Base-by-base conservation (phyloP, 176 grass and related monocot genomes). In the Dactylis glomerata region DNA sequence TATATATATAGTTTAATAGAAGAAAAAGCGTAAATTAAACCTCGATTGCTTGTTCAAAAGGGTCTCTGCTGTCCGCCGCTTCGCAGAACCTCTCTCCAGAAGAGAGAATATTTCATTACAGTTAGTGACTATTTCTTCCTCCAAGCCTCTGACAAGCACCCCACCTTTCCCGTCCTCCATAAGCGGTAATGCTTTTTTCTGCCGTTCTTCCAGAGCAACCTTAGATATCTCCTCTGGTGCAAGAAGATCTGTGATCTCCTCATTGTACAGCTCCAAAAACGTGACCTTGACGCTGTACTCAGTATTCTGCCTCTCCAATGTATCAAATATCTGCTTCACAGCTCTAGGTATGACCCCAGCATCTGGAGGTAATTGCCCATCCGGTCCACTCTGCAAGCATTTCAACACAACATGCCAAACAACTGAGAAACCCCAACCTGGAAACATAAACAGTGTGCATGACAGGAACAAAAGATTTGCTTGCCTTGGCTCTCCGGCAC, bases 111-210 rank as follows among this genome's bases (percentile, higher is more conserved):
- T 99, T 81, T 99, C 97, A 47, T 36, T 64, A 9, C 90, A 86
- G 62, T 89, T 99, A 1, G 93, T 99, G 6, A 99, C 97, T 69
- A 94, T 99, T 79, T 99, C 97, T 85, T 99, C 97, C 74, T 99
- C 97, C 19, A 99, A 55, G 50, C 97, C 97, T 78, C 91, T 96
- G 31, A 99, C 92, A 30, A 99, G 90, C 64, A 99, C 97, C 31
- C 97, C 97, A 22, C 97, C 97, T 88, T 99, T 99, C 19, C 97
- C 97, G 72, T 99, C 97, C 82, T 99, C 97, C 97, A 99, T 99
- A 50, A 99, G 89, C 78, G 97, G 97, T 14, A 99, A 78, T 8
- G 81, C 68, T 41, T 92, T 99, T 84, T 96, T 99, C 65, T 98
- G 93, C 56, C 81, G 87, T 14, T 98, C 96, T 80, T 99, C 97